Conservation (phyloP, 148 eudicot species). For the Heliamphora exappendiculata region DNA sequence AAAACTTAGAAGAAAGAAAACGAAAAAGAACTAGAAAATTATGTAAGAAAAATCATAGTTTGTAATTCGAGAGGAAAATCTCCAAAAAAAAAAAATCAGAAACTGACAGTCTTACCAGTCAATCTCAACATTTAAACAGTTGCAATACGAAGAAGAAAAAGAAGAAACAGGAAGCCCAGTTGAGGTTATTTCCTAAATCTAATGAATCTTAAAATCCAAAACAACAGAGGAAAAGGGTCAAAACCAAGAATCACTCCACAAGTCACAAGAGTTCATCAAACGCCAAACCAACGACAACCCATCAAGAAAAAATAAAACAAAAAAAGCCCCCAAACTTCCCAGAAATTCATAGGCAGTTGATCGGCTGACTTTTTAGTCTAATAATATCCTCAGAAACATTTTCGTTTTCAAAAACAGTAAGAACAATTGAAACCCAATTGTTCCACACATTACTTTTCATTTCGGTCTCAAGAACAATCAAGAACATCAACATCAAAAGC, state of each 20-base stretch:
- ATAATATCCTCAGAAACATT: not conserved
- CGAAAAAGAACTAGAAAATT: not conserved
- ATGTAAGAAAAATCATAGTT: not conserved
- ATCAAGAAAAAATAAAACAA: not conserved
- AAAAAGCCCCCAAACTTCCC: not conserved
- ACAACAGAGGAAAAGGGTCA: not conserved
- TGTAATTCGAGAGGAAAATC: not conserved
- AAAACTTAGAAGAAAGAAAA: not conserved
- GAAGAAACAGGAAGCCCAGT: not conserved
- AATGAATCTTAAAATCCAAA: constrained; percentile 1
- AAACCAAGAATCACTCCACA: constrained; percentile 3
- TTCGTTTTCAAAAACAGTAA: not conserved
- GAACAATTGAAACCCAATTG: not conserved
- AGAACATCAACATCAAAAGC: not conserved
- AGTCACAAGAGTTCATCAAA: not conserved
- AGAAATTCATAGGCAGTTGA: constrained; percentile 2
- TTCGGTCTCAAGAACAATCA: not conserved
- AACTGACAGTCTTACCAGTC: not conserved
- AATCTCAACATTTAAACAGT: not conserved
- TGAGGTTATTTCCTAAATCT: not conserved
- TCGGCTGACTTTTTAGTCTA: not conserved
- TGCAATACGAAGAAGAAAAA: not conserved
- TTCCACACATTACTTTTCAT: not conserved
- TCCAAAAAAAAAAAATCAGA: not conserved
- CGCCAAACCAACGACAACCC: not conserved